A percentile compares a stretch with the other conserved stretches of the same genome.
phyloP scores from a whole-genome alignment of 2,329 filamentous ascomycete genomes.

The Colletotrichum somersetense region DNA sequence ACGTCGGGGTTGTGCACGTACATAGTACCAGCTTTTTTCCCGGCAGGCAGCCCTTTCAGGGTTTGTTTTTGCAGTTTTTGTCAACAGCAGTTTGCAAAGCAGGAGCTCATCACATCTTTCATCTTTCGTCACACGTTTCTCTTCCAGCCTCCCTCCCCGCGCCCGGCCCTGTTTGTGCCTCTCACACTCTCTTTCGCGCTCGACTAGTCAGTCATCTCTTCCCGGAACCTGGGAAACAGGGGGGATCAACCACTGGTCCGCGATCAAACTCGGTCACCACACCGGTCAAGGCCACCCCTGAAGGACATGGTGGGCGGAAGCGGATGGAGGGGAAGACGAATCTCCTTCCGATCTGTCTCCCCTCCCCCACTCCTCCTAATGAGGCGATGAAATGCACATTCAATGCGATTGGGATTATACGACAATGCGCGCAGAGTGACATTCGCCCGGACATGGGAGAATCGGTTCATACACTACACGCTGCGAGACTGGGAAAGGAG shows the following conservation, averaged over 20 bases:
- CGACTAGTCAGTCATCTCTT: slow-evolving; percentile 22
- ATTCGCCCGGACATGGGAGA: not conserved
- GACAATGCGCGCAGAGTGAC: slow-evolving; percentile 2
- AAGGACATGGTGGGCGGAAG: not conserved
- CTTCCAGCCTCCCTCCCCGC: not conserved
- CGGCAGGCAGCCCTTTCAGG: slow-evolving; percentile 28
- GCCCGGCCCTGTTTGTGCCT: not conserved
- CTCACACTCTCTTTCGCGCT: not conserved
- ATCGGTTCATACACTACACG: not conserved
- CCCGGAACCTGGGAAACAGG: slow-evolving; percentile 35
- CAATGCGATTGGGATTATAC: slow-evolving; percentile 34
- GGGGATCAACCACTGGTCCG: slow-evolving; percentile 21
- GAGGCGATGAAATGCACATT: slow-evolving; percentile 17
- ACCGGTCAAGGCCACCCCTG: slow-evolving; percentile 31
- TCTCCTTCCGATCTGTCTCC: slow-evolving; percentile 24
- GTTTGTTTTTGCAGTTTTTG: slow-evolving; percentile 3
- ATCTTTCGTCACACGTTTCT: slow-evolving; percentile 15
- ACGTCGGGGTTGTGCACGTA: slow-evolving; percentile 28
- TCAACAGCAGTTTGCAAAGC: slow-evolving; percentile 14
- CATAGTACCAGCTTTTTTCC: slow-evolving; percentile 22
- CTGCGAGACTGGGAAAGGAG: not conserved
- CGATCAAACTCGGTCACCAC: slow-evolving; percentile 29
- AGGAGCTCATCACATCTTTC: slow-evolving; percentile 27
- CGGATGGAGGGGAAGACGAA: slow-evolving; percentile 12
- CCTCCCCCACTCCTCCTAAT: slow-evolving; percentile 17